These are phyloP conservation scores for Suhomyces yuchorum DNA, from an alignment of 1,139 yeast species.

Conservation along the genomic window DNA sequence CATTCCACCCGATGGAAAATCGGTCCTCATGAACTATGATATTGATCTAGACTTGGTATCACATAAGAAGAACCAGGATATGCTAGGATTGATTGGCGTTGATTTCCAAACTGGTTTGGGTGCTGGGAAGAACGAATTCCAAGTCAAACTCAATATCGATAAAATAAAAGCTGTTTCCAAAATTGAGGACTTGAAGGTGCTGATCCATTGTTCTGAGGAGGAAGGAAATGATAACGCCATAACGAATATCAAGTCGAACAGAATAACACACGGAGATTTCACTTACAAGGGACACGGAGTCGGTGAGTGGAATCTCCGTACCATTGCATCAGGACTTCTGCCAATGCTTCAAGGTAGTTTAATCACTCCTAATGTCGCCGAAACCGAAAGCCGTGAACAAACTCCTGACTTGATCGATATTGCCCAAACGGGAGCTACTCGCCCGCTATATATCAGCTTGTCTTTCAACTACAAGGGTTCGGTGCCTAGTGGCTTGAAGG, in stretches of 20 bases:
- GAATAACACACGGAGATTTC: slow-evolving; percentile 76
- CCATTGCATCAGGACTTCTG: slow-evolving; percentile 62
- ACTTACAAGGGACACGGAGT: slow-evolving; percentile 52
- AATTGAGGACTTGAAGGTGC: slow-evolving; percentile 59
- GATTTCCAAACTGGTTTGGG: slow-evolving; percentile 69
- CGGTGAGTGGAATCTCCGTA: slow-evolving; percentile 74
- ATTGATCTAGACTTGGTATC: slow-evolving; percentile 47
- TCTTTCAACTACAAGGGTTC: slow-evolving; percentile 66
- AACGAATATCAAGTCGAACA: slow-evolving; percentile 47
- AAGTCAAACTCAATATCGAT: slow-evolving; percentile 60
- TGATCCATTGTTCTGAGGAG: slow-evolving; percentile 41
- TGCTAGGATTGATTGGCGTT: slow-evolving; percentile 59
- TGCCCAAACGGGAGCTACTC: slow-evolving; percentile 21
- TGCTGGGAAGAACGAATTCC: slow-evolving; percentile 67
- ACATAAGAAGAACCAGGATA: slow-evolving; percentile 22
- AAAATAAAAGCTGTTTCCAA: slow-evolving; percentile 52
- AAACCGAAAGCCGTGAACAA: slow-evolving; percentile 7
- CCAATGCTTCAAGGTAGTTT: slow-evolving; percentile 68
- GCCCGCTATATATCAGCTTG: slow-evolving; percentile 57
- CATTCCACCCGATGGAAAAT: slow-evolving; percentile 87
- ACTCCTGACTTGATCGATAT: slow-evolving; percentile 13
- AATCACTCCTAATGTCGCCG: slow-evolving; percentile 21
- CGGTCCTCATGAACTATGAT: slow-evolving; percentile 64
- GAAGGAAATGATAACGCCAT: slow-evolving; percentile 7
- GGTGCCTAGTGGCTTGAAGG: slow-evolving; percentile 75